Evolutionary conservation across 1,284 basidiomycete species (phyloP), one percentile per base, ranked within the genome.

Genomic region (Pseudozyma pruni): DNA sequence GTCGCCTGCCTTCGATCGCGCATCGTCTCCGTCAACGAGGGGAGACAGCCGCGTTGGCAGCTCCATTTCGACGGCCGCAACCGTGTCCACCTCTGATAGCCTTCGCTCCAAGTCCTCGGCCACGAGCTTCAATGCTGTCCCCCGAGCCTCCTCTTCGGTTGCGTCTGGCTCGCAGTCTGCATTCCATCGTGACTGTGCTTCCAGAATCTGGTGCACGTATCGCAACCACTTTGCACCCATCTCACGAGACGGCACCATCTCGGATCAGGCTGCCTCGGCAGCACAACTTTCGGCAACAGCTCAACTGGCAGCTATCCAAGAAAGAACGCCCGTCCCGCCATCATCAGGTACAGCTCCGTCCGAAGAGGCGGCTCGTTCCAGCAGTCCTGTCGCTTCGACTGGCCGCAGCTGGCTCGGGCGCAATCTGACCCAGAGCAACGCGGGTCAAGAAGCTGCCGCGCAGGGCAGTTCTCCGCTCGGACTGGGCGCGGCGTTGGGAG

Each of bases 141-240:
- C 40, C 11, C 25, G 43, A 10, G 16, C 39, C 19, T 31, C 46
- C 7, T 11, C 20, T 5, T 25, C 43, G 3, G 37, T 25, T 37
- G 8, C 34, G 5, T 17, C 45, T 4, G 54, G 62, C 22, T 32
- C 42, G 22, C 62, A 66, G 14, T 57, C 52, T 8, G 53, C 69
- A 3, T 72, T 72, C 14, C 69, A 78, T 31, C 25, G 45, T 8
- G 75, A 75, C 32, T 74, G 79, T 38, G 58, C 60, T 38, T 78
- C 72, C 0, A 59, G 79, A 16, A 67, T 81, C 41, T 81, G 80
- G 80, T 81, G 80, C 56, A 79, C 79, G 6, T 81, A 81, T 47
- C 75, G 80, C 38, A 76, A 67, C 40, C 60, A 80, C 17, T 81
- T 81, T 58, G 58, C 60, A 3, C 77, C 80, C 20, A 81, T 81